phyloP scores from a whole-genome alignment of 2,329 filamentous ascomycete genomes.

The Colletotrichum horii region DNA sequence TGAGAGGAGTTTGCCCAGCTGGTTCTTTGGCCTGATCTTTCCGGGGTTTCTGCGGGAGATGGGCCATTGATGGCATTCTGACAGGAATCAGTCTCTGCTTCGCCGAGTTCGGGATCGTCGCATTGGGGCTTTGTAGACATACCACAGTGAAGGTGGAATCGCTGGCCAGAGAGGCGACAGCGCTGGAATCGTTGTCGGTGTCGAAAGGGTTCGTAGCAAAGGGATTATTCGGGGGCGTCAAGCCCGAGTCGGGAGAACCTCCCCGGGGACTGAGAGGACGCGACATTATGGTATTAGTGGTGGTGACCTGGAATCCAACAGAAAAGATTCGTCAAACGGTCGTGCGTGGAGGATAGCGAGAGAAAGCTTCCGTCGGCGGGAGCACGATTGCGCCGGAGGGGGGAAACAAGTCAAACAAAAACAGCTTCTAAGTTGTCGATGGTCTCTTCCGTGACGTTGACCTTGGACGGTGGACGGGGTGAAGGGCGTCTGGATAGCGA shows the following conservation, averaged over 20 bases:
- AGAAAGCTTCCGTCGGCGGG: not conserved
- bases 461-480: not conserved
- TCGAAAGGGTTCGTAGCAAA: conserved; percentile 23
- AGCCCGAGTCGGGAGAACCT: conserved; percentile 1
- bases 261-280: conserved; percentile 3
- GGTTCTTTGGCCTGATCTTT: not conserved
- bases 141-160: conserved; percentile 25
- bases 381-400: not conserved
- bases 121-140: not conserved
- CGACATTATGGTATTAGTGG: conserved; percentile 14
- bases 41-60: not conserved
- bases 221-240: conserved; percentile 16
- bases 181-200: conserved; percentile 22
- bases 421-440: not conserved
- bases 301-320: not conserved
- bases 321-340: not conserved
- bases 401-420: not conserved
- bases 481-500: not conserved
- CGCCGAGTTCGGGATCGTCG: too few relatives aligned
- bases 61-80: conserved; percentile 12
- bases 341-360: not conserved
- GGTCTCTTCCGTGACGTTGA: not conserved
- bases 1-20: conserved; percentile 4
- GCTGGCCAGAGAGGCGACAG: conserved; percentile 17
- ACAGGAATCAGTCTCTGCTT: not conserved